Evolutionary conservation across 352 stramenopile genomes (phyloP), one percentile per base, ranked within the genome.

Genomic region (Pythium dissotocum): DNA sequence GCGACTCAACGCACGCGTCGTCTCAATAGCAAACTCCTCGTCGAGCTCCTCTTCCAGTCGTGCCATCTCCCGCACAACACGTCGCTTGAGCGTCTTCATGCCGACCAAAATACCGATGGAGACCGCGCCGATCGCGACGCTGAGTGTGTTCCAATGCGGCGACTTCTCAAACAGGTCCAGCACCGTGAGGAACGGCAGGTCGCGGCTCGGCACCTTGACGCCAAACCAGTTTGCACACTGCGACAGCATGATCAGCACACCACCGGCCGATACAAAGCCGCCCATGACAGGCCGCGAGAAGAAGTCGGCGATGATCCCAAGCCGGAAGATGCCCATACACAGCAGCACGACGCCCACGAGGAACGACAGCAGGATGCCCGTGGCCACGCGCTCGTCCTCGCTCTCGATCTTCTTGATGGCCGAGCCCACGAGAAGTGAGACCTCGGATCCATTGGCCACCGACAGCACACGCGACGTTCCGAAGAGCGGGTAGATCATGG

Each of bases 231-330:
- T 91, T 42, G 89, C 89, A 32, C 93, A 73, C 77, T 98, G 91
- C 49, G 87, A 96, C 36, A 94, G 77, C 58, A 91, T 94, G 79
- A 98, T 98, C 64, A 97, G 87, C 61, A 98, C 79, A 28, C 91
- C 88, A 2, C 88, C 90, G 28, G 79, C 91, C 18, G 85, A 94
- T 48, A 95, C 95, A 71, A 98, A 98, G 49, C 92, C 91, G 16
- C 86, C 91, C 70, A 97, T 87, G 60, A 98, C 91, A 7, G 93
- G 88, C 42, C 95, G 80, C 8, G 85, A 93, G 64, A 97, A 86
- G 65, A 98, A 97, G 44, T 92, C 88, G 28, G 88, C 89, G 42
- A 98, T 72, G 57, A 96, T 87, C 24, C 90, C 87, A 35, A 96
- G 79, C 2, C 77, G 77, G 24, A 94, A 80, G n/a, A 97, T 38